Evolutionary conservation across 345 rosid species (phyloP), one percentile per base, ranked within the genome.

Genomic region (Arabis hirsuta): DNA sequence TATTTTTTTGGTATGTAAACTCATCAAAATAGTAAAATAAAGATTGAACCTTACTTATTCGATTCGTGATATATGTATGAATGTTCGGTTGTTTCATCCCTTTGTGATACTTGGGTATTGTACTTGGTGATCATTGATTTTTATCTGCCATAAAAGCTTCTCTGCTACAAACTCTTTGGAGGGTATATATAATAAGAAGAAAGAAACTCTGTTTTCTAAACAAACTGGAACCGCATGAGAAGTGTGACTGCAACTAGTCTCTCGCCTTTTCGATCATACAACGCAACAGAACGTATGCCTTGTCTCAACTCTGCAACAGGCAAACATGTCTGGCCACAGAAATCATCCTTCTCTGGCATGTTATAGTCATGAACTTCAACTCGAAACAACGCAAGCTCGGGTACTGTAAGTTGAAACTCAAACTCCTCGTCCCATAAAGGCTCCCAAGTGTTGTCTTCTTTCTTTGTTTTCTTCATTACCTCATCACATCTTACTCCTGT

Each of bases 341-440:
- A 87, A 66, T 88, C 85, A 26, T 88, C 89, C 61, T 82, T 88
- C 67, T 85, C 89, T 5, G 92, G 81, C 84, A 87, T 81, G 80
- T 85, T 84, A 22, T 88, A 84, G 65, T 87, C 86, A 3, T 79
- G 88, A 56, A 88, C 97, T 82, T 88, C 89, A 16, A 87, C 53
- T 19, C 87, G 68, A 8, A 90, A 89, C 74, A 90, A 34, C 53
- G 96, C 90, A 2, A 84, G 82, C 54, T 88, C 89, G 0, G 92
- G 97, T 65, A 88, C 88, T 8, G 81, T 87, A 36, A 87, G 77
- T 44, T 79, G 76, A 72, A 87, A 90, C 63, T 59, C 81, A 45
- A 90, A 87, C 73, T 87, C 90, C 73, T 88, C 88, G 3, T 87
- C 76, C 95, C 95, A 88, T 12, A 74, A 84, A 2, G 90, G 90